Evolutionary conservation across 805 yeast genomes (phyloP).

Genomic region (Cyberlindnera mississippiensis): DNA sequence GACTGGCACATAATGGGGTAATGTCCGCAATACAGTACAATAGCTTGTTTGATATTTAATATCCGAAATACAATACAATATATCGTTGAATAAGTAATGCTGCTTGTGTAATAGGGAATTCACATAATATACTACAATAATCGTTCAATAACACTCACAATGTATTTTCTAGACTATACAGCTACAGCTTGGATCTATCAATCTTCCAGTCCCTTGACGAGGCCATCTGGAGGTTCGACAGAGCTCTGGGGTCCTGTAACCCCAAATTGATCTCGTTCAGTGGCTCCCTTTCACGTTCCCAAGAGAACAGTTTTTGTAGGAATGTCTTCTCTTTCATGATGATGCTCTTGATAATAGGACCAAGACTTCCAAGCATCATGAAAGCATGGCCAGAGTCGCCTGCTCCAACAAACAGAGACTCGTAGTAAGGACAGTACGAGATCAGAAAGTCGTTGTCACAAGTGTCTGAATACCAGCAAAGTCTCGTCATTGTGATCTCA

Average conservation of each 20-base stretch:
- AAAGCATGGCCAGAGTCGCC: slow-evolving; percentile 41
- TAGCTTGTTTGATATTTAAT: no score
- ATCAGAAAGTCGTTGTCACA: slow-evolving; percentile 33
- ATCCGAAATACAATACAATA: no score
- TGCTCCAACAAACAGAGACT: slow-evolving; percentile 32
- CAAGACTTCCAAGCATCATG: slow-evolving; percentile 35
- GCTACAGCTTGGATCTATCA: no score
- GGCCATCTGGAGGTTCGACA: slow-evolving; percentile 25
- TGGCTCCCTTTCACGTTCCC: slow-evolving; percentile 27
- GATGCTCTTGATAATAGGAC: slow-evolving; percentile 25
- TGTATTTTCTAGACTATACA: no score
- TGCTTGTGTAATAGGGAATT: no score
- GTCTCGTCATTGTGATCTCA: slow-evolving; percentile 23
- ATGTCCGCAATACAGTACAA: no score
- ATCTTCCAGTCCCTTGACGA: slow-evolving; percentile 24
- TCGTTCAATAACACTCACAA: no score
- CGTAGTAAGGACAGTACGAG: slow-evolving; percentile 31
- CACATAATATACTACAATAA: no score
- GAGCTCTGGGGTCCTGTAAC: slow-evolving; percentile 26
- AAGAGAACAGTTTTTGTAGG: slow-evolving; percentile 23
- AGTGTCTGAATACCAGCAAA: slow-evolving; percentile 37
- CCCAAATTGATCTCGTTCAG: slow-evolving; percentile 26
- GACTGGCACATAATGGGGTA: no score
- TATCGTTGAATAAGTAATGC: no score
- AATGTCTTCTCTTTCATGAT: slow-evolving; percentile 18